Evolutionary conservation across 495 filamentous ascomycete genomes (phyloP), one percentile per base, ranked within the genome.

Genomic region (Rhypophila decipiens): DNA sequence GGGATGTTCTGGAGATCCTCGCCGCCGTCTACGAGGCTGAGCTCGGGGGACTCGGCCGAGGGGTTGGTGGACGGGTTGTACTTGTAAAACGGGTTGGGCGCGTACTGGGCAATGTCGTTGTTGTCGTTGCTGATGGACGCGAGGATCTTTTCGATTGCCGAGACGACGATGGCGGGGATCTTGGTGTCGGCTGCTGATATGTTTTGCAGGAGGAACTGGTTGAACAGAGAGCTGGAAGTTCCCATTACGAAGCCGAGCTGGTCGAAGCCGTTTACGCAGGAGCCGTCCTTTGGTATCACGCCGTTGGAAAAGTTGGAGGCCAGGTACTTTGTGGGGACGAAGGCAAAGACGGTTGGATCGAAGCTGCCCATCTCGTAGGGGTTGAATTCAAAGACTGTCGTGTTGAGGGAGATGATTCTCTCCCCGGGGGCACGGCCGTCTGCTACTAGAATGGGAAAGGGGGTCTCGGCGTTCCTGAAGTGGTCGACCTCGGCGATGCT

Each of bases 191-290:
- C 57, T 49, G 74, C 66, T 21, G 64, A 60, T 49, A 70, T 54
- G 50, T 88, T 70, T 31, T 79, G 59, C 0, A 90, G 73, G 2
- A 93, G 56, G 63, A 84, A 74, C 43, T 58, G 45, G 68, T 97
- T 96, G 81, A 97, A 96, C 24, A 96, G 76, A 9, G 84, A 84
- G 17, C 84, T 88, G n/a, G 85, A 90, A 0, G 90, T 95, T 24
- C 91, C 93, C 78, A 95, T 90, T 24, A 95, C 67, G 61, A 76
- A 97, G 19, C 88, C 89, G 36, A 74, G 78, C 57, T 88, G 88
- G 69, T 97, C 91, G 55, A 88, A 94, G 3, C 91, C 91, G 7
- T 68, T 63, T 3, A 94, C 72, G 61, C 91, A 97, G 23, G 66
- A 56, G 46, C 81, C 76, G 49, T 71, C 64, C n/a, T 67, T 51